These are phyloP conservation scores for Astrocystis sublimbata DNA, from an alignment of 495 filamentous ascomycete genomes.

Conservation along the genomic window DNA sequence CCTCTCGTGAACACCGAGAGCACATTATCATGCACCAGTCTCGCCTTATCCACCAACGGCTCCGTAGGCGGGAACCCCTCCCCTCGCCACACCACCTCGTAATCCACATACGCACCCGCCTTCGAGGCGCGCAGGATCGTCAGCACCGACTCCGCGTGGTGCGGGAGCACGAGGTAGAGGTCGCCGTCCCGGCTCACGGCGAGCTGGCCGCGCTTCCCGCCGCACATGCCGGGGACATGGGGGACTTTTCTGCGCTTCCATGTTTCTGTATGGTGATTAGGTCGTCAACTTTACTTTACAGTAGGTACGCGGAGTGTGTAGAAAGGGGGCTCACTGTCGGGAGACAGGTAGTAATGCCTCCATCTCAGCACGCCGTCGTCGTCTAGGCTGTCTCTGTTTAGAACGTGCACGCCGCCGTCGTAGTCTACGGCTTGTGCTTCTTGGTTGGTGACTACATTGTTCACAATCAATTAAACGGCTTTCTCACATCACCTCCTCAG, in stretches of 20 bases:
- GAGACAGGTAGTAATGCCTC: constrained; percentile 49
- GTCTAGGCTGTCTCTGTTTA: constrained; percentile 41
- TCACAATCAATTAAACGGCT: too few species aligned
- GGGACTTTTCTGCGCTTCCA: constrained; percentile 35
- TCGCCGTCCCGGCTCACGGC: constrained; percentile 38
- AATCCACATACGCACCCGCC: constrained; percentile 26
- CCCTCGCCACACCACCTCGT: constrained; percentile 37
- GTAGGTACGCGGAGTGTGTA: too few species aligned
- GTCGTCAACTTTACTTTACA: not conserved
- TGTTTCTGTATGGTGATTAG: constrained; percentile 19
- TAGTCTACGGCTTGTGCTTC: constrained; percentile 49
- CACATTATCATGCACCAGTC: constrained; percentile 37
- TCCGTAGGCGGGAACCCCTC: constrained; percentile 36
- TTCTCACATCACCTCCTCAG: too few species aligned
- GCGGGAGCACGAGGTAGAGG: constrained; percentile 40
- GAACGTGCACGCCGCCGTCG: constrained; percentile 48
- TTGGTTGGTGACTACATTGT: constrained; percentile 53
- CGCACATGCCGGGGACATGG: constrained; percentile 28
- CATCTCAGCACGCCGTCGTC: constrained; percentile 36
- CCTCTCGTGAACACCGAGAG: constrained; percentile 40
- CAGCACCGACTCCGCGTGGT: constrained; percentile 26
- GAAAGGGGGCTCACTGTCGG: constrained; percentile 30
- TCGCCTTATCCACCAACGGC: constrained; percentile 40
- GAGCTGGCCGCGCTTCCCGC: constrained; percentile 37
- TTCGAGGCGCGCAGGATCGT: constrained; percentile 36